Conservation (phyloP, 257 asterid species). For the Solanum boliviense region DNA sequence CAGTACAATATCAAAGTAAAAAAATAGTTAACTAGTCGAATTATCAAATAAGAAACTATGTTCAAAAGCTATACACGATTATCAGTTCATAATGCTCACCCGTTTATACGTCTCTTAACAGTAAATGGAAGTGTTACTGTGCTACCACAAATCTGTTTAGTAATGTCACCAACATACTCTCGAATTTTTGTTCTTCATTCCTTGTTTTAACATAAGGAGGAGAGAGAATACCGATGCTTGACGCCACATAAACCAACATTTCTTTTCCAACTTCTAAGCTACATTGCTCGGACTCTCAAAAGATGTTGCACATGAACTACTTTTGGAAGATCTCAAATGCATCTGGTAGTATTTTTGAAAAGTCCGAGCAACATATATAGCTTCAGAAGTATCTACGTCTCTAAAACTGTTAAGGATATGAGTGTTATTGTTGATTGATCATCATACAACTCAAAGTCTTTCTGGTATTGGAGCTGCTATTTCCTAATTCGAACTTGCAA, state of each 20-base stretch:
- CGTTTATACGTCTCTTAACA: no score
- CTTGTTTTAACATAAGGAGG: neutral
- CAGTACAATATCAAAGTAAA: neutral
- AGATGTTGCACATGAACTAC: neutral
- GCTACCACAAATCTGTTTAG: neutral
- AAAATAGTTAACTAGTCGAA: neutral
- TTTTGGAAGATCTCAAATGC: neutral
- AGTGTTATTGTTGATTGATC: neutral
- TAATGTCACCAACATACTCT: neutral
- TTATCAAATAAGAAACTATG: neutral
- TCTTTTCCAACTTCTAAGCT: neutral
- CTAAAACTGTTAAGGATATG: neutral
- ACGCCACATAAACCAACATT: neutral
- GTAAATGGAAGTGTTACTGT: neutral
- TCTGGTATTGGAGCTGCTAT: neutral
- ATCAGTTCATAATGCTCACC: neutral
- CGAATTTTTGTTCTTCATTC: neutral
- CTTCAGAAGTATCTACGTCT: neutral
- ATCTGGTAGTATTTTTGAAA: no score
- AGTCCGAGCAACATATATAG: neutral
- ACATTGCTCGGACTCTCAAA: neutral
- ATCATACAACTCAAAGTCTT: neutral
- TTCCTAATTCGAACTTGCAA: neutral
- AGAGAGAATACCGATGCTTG: neutral
- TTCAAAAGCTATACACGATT: neutral